Evolutionary conservation across 441 rosid species (phyloP), one percentile per base, ranked within the genome.

Genomic region (Adansonia rubrostipa): DNA sequence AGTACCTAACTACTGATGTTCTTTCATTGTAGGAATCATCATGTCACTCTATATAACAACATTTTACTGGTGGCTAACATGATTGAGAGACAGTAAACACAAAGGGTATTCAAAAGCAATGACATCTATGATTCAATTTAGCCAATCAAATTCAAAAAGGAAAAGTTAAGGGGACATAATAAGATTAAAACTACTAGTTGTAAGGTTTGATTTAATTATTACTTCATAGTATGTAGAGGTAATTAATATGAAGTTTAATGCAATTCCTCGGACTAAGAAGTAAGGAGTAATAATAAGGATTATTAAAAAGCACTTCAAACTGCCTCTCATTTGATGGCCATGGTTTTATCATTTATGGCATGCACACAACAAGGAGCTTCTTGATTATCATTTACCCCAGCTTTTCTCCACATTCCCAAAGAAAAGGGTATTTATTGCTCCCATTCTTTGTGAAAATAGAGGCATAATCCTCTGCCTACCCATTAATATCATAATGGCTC

Each of bases 401-500:
- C 22, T 62, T 61, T 75, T 47, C 71, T 24, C 47, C 42, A 63
- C 44, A 42, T 71, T 44, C 48, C 20, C 56, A 69, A 67, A 77
- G 40, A 36, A 56, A 74, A 79, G 50, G 53, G 62, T 76, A 85
- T 84, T 84, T 63, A 79, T 58, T 76, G 81, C 73, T 53, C 65
- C 74, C 77, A 80, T 76, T 73, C 81, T 78, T 73, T 11, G 80
- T 62, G 73, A 82, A 74, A 80, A 75, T 56, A 78, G 79, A 75
- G 74, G 77, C 81, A 78, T 17, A 61, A 80, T 74, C 77, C 53
- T 68, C 82, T 79, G 80, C 77, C 76, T 54, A 68, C 66, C 13
- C 48, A 71, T 65, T 40, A 76, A 74, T 74, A 76, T 77, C 82
- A 86, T 83, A 40, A 81, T 86, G 77, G 80, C 73, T 68, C 83